Evolutionary conservation across 2,329 filamentous ascomycete species (phyloP).

Genomic region (Penicillium freii): DNA sequence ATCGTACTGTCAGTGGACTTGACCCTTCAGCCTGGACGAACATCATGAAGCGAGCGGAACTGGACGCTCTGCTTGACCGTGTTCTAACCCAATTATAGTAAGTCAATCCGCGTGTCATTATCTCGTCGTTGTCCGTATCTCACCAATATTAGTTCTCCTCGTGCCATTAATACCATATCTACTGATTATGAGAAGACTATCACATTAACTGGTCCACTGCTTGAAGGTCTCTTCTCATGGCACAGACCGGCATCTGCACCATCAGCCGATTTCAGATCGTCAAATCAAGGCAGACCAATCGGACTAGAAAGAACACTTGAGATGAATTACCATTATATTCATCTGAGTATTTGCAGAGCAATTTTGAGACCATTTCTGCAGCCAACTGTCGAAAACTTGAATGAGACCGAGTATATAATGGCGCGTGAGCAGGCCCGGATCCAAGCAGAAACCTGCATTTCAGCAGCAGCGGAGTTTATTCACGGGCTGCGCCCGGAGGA

Average conservation of each 20-base stretch:
- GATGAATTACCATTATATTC: conserved; percentile 5
- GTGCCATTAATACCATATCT: not conserved
- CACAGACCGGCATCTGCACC: not conserved
- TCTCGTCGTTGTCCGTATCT: not conserved
- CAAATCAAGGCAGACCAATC: not conserved
- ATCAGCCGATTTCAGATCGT: not conserved
- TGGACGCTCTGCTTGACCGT: not conserved
- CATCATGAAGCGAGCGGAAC: conserved; percentile 1
- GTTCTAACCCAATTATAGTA: conserved; percentile 3
- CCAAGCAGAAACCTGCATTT: not conserved
- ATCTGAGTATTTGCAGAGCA: not conserved
- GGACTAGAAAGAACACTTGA: not conserved
- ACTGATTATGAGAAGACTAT: not conserved
- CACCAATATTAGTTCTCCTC: not conserved
- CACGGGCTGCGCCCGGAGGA: not conserved
- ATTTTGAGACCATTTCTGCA: not conserved
- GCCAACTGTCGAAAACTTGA: not conserved
- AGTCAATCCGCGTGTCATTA: not conserved
- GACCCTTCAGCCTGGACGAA: not conserved
- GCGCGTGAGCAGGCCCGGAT: not conserved
- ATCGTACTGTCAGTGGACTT: not conserved
- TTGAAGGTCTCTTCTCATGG: not conserved
- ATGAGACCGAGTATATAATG: not conserved
- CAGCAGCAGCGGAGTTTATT: not conserved
- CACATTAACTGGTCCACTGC: not conserved